Base-by-base conservation (phyloP, 208 protist species). In the Wallacemonas sp. region DNA sequence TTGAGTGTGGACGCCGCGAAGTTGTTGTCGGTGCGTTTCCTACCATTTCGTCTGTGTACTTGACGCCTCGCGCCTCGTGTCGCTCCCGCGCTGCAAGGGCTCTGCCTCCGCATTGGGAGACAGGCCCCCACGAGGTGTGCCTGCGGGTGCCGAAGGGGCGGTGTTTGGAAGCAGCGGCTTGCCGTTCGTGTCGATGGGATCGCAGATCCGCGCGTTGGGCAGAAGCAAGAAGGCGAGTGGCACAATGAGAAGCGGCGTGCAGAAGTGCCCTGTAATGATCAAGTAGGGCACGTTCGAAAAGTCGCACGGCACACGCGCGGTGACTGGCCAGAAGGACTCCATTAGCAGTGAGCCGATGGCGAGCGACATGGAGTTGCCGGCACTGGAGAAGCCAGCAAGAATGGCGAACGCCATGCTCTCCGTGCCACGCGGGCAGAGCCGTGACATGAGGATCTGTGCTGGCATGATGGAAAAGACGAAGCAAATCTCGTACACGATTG, bases 391-490 rank as follows among this genome's bases (percentile, higher is more conserved):
- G 34, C 69, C 74, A n/a, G 83, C 76, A 41, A 90, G 38, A 26
- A 90, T 37, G n/a, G 83, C 65, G 46, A 79, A 87, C 57, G 77
- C 78, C 13, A 76, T 79, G 24, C 65, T 71, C 55, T 90, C 83
- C n/a, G 68, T 77, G 19, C 83, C 83, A 29, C 78, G 71, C 10
- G 83, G 83, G 65, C 76, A 85, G 38, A 90, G 50, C 12, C 68
- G 73, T 4, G 84, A 81, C 29, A 87, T 55, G 48, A 91, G 71
- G 12, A 91, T 42, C 45, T 73, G 59, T 62, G 60, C 66, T 9
- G 84, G 84, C 84, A 87, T 91, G 42, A 60, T 78, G 15, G 70
- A 71, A 24, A 91, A 53, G 62, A 85, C 74, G 63, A 61, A 68
- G 63, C 67, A 71, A 17, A 76, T 67, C 44, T 81, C 39, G 39